Percentiles rank a stretch among this genome's conserved stretches.
Conservation (phyloP, 257 asterid species). For the Dorcoceras hygrometricum region DNA sequence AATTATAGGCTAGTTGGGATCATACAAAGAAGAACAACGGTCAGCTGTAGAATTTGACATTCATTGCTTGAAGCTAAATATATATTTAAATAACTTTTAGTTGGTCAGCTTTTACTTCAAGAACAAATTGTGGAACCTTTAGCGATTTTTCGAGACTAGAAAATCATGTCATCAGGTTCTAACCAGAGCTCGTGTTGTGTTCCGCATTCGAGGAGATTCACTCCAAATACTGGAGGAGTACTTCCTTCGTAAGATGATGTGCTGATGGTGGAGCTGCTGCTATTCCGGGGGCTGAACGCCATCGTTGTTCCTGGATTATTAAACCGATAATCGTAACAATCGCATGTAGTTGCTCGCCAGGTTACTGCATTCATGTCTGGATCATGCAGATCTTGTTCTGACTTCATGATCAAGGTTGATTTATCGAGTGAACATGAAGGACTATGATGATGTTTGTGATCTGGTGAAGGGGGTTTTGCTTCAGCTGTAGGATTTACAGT, state of each 20-base stretch:
- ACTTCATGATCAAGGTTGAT: neutral
- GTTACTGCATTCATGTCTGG: neutral
- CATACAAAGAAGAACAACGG: neutral
- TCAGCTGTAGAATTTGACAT: neutral
- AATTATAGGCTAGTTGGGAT: neutral
- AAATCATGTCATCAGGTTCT: constrained; percentile 19
- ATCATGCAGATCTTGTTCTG: neutral
- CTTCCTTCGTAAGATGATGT: constrained; percentile 22
- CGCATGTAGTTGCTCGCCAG: neutral
- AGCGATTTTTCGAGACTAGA: neutral
- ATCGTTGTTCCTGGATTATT: no score
- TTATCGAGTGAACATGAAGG: constrained; percentile 1
- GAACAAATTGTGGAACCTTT: neutral
- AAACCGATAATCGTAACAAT: neutral
- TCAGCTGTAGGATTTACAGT: constrained; percentile 25
- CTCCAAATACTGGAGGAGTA: neutral
- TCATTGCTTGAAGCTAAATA: neutral
- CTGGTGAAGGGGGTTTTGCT: constrained; percentile 26
- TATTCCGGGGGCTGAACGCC: neutral
- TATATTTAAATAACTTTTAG: no score
- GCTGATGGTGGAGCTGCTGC: neutral
- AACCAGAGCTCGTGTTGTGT: neutral
- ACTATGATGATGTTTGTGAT: constrained; percentile 8
- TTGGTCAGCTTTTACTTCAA: no score
- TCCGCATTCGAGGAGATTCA: neutral